Conservation (phyloP, 192 early-diverging fungal genomes). For the Entomortierella parvispora region DNA sequence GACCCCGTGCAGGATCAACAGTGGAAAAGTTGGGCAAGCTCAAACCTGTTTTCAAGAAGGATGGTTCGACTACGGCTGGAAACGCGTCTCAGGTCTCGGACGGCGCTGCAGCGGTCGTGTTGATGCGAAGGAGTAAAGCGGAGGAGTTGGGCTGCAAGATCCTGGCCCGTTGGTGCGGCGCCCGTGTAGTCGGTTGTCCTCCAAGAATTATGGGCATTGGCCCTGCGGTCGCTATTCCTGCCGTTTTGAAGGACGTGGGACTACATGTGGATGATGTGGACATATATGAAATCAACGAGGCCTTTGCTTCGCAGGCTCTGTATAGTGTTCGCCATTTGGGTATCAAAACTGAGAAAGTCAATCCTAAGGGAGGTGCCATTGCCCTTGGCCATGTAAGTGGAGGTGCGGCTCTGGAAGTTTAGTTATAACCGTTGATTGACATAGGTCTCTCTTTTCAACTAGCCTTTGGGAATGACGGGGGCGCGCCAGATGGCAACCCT, state of each 20-base stretch:
- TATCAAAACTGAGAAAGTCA: conserved; percentile 87
- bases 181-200: conserved; percentile 90
- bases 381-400: conserved; percentile 83
- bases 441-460: background rate
- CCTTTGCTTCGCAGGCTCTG: conserved; percentile 94
- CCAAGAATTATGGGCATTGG: conserved; percentile 97
- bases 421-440: background rate
- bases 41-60: conserved; percentile 86
- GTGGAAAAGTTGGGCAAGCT: conserved; percentile 82
- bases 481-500: conserved; percentile 95
- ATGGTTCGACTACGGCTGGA: conserved; percentile 89
- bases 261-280: conserved; percentile 81
- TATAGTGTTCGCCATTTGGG: conserved; percentile 89
- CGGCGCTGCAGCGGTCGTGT: conserved; percentile 91
- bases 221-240: conserved; percentile 93
- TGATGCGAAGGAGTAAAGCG: conserved; percentile 91
- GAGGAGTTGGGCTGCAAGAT: conserved; percentile 83
- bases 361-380: conserved; percentile 98
- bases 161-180: conserved; percentile 85
- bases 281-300: conserved; percentile 94
- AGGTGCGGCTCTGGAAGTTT: conserved; percentile 42
- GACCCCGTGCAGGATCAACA: conserved; percentile 83
- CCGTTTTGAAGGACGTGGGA: conserved; percentile 82
- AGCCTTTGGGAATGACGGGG: conserved; percentile 86
- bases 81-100: conserved; percentile 97